phyloP scores from a whole-genome alignment of 1,139 yeast species.

The Candida sanyaensis region DNA sequence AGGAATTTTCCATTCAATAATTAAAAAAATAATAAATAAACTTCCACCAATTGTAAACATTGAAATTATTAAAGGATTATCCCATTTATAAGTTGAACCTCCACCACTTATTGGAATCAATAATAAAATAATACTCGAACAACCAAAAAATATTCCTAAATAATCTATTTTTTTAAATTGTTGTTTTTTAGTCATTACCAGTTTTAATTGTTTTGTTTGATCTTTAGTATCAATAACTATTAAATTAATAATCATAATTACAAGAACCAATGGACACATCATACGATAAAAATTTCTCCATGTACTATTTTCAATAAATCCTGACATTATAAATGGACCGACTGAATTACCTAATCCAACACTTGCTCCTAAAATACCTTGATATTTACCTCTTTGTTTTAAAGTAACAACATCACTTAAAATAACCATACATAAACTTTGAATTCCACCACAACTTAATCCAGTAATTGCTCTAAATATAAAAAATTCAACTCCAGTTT shows the following conservation, averaged over 20 bases:
- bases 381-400: conserved; percentile 44
- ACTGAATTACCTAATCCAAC: conserved; percentile 57
- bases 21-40: conserved; percentile 35
- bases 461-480: conserved; percentile 47
- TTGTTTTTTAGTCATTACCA: conserved; percentile 25
- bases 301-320: conserved; percentile 37
- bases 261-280: conserved; percentile 40
- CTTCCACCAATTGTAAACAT: conserved; percentile 48
- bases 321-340: conserved; percentile 58
- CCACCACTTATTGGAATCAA: conserved; percentile 57
- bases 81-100: conserved; percentile 53
- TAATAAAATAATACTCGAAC: conserved; percentile 43
- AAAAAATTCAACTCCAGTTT: conserved; percentile 36
- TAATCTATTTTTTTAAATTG: conserved; percentile 49
- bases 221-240: conserved; percentile 27
- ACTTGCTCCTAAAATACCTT: conserved; percentile 48
- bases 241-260: conserved; percentile 24
- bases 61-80: conserved; percentile 45
- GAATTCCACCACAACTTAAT: conserved; percentile 47
- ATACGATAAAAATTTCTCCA: conserved; percentile 56
- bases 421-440: conserved; percentile 45
- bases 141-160: conserved; percentile 47
- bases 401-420: conserved; percentile 44
- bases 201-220: conserved; percentile 20
- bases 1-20: conserved; percentile 47